Percentiles rank a stretch among this genome's conserved stretches.
phyloP scores from a whole-genome alignment of 2,329 filamentous ascomycete species.

The Xylariomycetidae sp. region DNA sequence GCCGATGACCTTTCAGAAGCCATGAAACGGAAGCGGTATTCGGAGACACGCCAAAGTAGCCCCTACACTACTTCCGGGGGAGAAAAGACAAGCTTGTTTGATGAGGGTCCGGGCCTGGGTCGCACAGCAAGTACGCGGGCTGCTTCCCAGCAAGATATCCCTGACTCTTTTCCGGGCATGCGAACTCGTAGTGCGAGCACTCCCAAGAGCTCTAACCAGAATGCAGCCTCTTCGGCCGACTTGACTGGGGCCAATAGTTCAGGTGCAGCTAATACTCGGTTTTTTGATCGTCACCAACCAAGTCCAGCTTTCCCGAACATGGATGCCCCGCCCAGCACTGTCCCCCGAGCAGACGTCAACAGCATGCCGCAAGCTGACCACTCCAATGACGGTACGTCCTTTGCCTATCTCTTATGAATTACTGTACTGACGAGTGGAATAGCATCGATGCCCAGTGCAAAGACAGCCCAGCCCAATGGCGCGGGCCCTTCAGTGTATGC shows the following conservation, averaged over 20 bases:
- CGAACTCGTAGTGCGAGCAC: slow-evolving; percentile 24
- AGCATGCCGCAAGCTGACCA: slow-evolving; percentile 9
- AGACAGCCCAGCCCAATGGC: slow-evolving; percentile 20
- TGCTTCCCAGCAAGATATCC: slow-evolving; percentile 21
- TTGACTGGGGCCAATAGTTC: too few species aligned
- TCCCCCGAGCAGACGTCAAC: slow-evolving; percentile 4
- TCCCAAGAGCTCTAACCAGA: slow-evolving; percentile 21
- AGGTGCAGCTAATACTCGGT: too few species aligned
- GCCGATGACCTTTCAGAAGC: too few species aligned
- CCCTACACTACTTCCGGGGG: slow-evolving; percentile 51
- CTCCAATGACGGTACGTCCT: slow-evolving; percentile 15
- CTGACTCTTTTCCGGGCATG: slow-evolving; percentile 20
- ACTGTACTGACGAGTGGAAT: slow-evolving; percentile 10
- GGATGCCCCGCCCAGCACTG: too few species aligned
- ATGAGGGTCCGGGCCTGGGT: slow-evolving; percentile 35
- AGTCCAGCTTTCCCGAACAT: too few species aligned
- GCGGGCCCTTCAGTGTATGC: slow-evolving; percentile 44
- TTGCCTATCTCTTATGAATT: neutral
- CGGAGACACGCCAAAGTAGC: slow-evolving; percentile 45
- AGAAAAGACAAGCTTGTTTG: slow-evolving; percentile 54
- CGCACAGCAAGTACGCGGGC: slow-evolving; percentile 42
- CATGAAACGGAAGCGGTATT: too few species aligned
- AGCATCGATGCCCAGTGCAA: slow-evolving; percentile 13
- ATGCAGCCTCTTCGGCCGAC: slow-evolving; percentile 16
- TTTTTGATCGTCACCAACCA: too few species aligned